Conservation (phyloP, 2,329 filamentous ascomycete species). For the Mycosphaerella sp. region DNA sequence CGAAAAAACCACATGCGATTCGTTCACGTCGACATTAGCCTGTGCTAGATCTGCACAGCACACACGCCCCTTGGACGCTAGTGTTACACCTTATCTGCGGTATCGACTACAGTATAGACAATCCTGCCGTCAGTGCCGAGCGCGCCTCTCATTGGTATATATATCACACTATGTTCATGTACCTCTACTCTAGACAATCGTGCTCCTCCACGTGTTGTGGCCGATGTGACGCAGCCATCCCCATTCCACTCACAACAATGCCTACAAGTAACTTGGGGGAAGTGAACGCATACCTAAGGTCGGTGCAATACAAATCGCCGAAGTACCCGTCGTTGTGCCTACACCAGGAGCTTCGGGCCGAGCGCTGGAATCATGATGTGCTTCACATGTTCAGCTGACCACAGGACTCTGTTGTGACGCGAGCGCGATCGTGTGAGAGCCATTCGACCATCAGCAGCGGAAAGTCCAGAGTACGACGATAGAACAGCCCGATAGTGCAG, state of each 20-base stretch:
- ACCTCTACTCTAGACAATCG: no score
- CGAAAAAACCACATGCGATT: slow-evolving; percentile 1
- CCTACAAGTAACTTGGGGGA: background rate
- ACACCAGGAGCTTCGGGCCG: background rate
- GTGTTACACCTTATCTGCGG: background rate
- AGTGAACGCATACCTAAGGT: background rate
- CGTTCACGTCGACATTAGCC: slow-evolving; percentile 3
- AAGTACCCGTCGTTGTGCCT: background rate
- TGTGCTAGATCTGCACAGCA: slow-evolving; percentile 5
- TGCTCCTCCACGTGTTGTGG: no score
- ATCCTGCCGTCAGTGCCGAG: background rate
- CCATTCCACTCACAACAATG: background rate
- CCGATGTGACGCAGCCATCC: no score
- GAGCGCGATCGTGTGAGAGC: background rate
- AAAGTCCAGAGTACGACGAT: no score
- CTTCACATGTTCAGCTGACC: background rate
- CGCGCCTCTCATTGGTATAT: background rate
- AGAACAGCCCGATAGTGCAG: no score
- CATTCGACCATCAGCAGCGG: no score
- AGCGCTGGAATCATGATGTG: background rate
- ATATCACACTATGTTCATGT: no score
- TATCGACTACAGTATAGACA: background rate
- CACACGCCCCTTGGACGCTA: background rate
- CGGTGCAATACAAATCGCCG: slow-evolving; percentile 5
- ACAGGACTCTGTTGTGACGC: background rate